Evolutionary conservation across 1,284 basidiomycete species (phyloP), one percentile per base, ranked within the genome.

Genomic region (Neolentinus lepideus): DNA sequence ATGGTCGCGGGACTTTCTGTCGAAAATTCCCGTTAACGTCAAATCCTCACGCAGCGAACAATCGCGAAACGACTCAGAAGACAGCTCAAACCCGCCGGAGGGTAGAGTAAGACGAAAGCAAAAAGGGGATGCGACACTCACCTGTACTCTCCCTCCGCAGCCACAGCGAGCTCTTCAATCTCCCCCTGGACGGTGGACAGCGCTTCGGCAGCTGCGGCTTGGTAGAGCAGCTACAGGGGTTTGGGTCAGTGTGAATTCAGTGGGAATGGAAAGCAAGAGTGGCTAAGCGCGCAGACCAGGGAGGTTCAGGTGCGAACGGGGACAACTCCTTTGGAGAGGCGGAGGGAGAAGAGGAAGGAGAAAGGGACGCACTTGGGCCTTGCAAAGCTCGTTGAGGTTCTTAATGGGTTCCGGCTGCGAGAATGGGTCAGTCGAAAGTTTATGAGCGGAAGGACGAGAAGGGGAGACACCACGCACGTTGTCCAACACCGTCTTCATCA

Each of bases 401-500:
- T 92, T 94, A 68, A 98, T 75, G 0, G 96, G 93, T 73, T 98
- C 96, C 50, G 96, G 96, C 92, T 94, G 54, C 11, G 24, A 21
- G 25, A 11, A 26, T n/a, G n/a, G n/a, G n/a, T n/a, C n/a, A n/a
- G n/a, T n/a, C 24, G 21, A 19, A 56, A 52, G 47, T 11, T 35
- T 16, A 48, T 46, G 35, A 54, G 55, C n/a, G 22, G 9, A 4
- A 43, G 12, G 27, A 19, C 38, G 6, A 10, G 10, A 9, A 45
- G 29, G 12, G 31, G 51, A 14, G 50, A 24, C 6, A 22, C 1
- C 25, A 76, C 88, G 53, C 62, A 94, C 91, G 74, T 98, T 97
- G 66, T 98, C 95, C 46, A 98, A 80, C 12, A 98, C 95, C 43
- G 91, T 89, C 80, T 98, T 97, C 96, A 98, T 98, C 57, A 97